These are phyloP conservation scores for Sextonia rubra DNA, from an alignment of 164 flowering plant genomes.

Conservation along the genomic window DNA sequence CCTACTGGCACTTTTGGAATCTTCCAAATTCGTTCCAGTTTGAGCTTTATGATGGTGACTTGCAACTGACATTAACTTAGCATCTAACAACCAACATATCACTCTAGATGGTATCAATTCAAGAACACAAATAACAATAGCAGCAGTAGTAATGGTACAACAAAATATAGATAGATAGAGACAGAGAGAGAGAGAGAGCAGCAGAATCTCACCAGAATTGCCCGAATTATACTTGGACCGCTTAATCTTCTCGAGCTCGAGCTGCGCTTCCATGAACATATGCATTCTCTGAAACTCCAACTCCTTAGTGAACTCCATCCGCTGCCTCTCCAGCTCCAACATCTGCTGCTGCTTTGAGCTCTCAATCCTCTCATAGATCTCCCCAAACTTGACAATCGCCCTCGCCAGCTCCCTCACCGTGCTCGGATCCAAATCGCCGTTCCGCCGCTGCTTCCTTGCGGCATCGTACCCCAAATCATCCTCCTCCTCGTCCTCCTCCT, in stretches of 20 bases:
- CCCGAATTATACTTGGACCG: slow-evolving; percentile 22
- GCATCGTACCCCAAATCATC: slow-evolving; percentile 11
- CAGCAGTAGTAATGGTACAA: too few relatives aligned
- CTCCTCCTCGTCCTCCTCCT: slow-evolving; percentile 5
- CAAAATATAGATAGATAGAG: background rate
- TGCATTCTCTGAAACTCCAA: slow-evolving; percentile 54
- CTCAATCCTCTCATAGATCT: slow-evolving; percentile 52
- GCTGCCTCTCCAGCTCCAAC: slow-evolving; percentile 55
- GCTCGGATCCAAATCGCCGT: background rate
- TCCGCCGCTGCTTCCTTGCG: background rate
- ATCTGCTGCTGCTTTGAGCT: slow-evolving; percentile 46
- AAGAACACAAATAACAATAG: too few relatives aligned
- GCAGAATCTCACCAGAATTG: slow-evolving; percentile 19
- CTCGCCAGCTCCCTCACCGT: slow-evolving; percentile 44
- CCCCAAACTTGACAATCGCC: slow-evolving; percentile 48
- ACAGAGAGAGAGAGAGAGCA: background rate
- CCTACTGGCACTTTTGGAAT: too few relatives aligned
- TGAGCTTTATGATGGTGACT: too few relatives aligned
- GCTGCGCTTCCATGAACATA: slow-evolving; percentile 52
- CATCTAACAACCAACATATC: too few relatives aligned
- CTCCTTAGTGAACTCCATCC: slow-evolving; percentile 57
- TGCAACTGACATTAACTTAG: too few relatives aligned
- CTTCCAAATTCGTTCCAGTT: too few relatives aligned
- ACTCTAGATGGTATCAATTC: too few relatives aligned
- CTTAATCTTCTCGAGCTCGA: slow-evolving; percentile 49